phyloP scores from a whole-genome alignment of 2,329 filamentous ascomycete genomes.

The Arthrobotrys sphaeroides region DNA sequence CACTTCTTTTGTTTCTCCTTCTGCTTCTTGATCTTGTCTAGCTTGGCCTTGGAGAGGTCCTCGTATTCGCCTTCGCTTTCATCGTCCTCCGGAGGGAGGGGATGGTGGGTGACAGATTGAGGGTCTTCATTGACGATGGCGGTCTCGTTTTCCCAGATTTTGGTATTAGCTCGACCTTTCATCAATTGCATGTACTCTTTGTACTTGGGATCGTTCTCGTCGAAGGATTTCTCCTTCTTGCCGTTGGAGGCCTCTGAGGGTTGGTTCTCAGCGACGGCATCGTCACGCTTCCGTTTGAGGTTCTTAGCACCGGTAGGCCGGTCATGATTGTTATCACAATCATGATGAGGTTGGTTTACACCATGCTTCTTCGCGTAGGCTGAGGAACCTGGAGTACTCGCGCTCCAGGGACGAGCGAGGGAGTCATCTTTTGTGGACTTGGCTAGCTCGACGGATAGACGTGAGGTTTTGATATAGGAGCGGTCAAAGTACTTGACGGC shows the following conservation, averaged over 20 bases:
- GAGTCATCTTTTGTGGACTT: constrained; percentile 68
- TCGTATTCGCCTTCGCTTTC: constrained; percentile 82
- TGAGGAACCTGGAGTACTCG: constrained; percentile 57
- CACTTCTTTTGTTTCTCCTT: constrained; percentile 64
- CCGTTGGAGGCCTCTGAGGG: constrained; percentile 6
- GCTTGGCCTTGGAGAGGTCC: constrained; percentile 64
- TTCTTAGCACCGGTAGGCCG: constrained; percentile 55
- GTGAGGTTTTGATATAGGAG: constrained; percentile 94
- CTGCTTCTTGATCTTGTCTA: no score
- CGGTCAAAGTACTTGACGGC: constrained; percentile 96
- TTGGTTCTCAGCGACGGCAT: constrained; percentile 61
- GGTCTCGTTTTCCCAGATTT: constrained; percentile 70
- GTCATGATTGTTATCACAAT: no score
- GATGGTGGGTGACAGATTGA: background rate
- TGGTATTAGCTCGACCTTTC: constrained; percentile 73
- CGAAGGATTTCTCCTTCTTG: constrained; percentile 58
- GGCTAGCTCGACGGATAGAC: constrained; percentile 87
- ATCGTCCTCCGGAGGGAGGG: no score
- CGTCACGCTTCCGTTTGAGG: constrained; percentile 76
- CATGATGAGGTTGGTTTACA: constrained; percentile 22
- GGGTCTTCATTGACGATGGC: constrained; percentile 30
- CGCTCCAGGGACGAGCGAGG: constrained; percentile 61
- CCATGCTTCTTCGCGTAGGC: constrained; percentile 58
- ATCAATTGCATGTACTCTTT: constrained; percentile 87
- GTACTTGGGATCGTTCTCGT: constrained; percentile 77